Conservation (phyloP, 2,329 filamentous ascomycete genomes). For the Claviceps pazoutovae region DNA sequence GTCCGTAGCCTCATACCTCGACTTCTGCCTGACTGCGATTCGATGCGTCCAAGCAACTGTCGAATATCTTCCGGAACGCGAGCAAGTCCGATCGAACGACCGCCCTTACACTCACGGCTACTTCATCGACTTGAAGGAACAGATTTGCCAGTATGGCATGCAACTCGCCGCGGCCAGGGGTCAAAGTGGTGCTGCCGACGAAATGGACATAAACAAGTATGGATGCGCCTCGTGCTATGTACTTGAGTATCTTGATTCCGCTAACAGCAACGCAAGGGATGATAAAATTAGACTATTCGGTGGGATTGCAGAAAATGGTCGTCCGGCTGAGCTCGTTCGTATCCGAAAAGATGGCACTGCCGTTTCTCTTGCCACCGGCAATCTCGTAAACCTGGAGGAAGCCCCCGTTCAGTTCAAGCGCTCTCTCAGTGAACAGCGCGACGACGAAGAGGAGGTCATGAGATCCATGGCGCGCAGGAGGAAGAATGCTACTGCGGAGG, state of each 20-base stretch:
- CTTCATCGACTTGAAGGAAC: conserved; percentile 89
- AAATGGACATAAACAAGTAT: conserved; percentile 46
- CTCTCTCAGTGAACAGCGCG: conserved; percentile 52
- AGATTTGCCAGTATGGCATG: conserved; percentile 79
- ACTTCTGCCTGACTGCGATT: conserved; percentile 83
- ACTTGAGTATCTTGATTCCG: conserved; percentile 9
- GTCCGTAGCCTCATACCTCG: conserved; percentile 56
- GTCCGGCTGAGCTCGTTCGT: conserved; percentile 70
- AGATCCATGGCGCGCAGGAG: conserved; percentile 93
- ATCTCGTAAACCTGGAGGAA: conserved; percentile 44
- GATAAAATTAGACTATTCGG: conserved; percentile 72
- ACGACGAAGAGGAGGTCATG: conserved; percentile 69
- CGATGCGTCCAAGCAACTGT: conserved; percentile 82
- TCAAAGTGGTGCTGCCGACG: conserved; percentile 43
- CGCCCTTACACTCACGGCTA: conserved; percentile 91
- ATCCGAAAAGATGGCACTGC: conserved; percentile 67
- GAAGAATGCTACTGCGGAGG: conserved; percentile 79
- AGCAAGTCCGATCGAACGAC: conserved; percentile 73
- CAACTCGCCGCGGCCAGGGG: conserved; percentile 66
- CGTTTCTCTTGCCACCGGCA: conserved; percentile 61
- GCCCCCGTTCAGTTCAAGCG: conserved; percentile 45
- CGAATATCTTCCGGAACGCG: conserved; percentile 70
- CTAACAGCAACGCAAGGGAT: conserved; percentile 20
- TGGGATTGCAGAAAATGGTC: conserved; percentile 68
- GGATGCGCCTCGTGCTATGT: conserved; percentile 20